A percentile compares a stretch with the other conserved stretches of the same genome.
Conservation (phyloP, 1,284 basidiomycete genomes). For the Dichomitus squalens region DNA sequence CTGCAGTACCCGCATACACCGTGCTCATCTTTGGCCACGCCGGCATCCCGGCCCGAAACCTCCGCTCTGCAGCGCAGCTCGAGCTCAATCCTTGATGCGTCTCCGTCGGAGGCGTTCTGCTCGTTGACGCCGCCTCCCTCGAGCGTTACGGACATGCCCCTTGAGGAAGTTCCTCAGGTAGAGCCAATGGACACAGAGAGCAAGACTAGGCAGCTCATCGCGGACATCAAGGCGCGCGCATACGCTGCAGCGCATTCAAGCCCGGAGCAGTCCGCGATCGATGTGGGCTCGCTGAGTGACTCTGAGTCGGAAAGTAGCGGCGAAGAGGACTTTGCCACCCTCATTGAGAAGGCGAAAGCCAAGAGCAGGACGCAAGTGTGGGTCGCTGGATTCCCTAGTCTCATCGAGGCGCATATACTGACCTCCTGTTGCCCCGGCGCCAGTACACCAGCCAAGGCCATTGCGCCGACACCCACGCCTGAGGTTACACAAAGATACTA, state of each 20-base stretch:
- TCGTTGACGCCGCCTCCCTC: conserved; percentile 44
- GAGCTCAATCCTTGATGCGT: neutral
- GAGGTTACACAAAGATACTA: conserved; percentile 23
- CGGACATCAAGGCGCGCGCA: conserved; percentile 56
- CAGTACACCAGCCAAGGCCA: neutral
- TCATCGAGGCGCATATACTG: conserved; percentile 1
- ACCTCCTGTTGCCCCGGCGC: neutral
- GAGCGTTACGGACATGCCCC: conserved; percentile 29
- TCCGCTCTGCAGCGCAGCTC: neutral
- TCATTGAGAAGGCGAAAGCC: conserved; percentile 10
- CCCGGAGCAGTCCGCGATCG: conserved; percentile 33
- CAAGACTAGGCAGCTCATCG: conserved; percentile 62
- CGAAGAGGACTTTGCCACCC: conserved; percentile 42
- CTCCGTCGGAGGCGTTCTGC: conserved; percentile 19
- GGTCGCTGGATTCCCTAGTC: neutral
- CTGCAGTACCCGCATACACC: conserved; percentile 13
- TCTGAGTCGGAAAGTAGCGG: conserved; percentile 48
- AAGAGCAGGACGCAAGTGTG: conserved; percentile 18
- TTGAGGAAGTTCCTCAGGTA: conserved; percentile 38
- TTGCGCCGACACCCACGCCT: neutral
- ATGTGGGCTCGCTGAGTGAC: conserved; percentile 18
- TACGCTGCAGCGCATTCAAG: conserved; percentile 42
- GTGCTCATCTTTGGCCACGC: conserved; percentile 18
- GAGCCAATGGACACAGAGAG: conserved; percentile 40
- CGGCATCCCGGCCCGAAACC: conserved; percentile 5